Conservation (phyloP, 495 filamentous ascomycete species). For the Aspergillus sclerotiicarbonarius region DNA sequence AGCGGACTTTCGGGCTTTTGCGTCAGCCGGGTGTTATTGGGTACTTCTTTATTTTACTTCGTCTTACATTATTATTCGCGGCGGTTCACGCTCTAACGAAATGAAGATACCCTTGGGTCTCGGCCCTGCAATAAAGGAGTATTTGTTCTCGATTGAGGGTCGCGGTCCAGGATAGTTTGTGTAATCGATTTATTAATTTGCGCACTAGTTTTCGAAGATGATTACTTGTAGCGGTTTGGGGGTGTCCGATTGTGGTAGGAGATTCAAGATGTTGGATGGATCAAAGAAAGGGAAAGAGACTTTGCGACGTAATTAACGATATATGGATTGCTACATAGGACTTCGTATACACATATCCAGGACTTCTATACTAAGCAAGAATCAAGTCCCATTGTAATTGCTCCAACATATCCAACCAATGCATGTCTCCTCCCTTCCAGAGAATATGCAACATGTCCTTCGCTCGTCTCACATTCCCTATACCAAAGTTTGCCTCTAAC, state of each 20-base stretch:
- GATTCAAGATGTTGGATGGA: too few species aligned
- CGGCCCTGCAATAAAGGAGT: not conserved
- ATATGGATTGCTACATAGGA: too few species aligned
- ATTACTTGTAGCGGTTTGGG: too few species aligned
- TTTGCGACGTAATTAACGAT: too few species aligned
- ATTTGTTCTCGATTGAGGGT: not conserved
- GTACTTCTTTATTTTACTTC: not conserved
- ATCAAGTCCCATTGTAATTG: constrained; percentile 43
- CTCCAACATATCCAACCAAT: constrained; percentile 45
- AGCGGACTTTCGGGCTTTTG: not conserved
- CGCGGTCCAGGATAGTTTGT: too few species aligned
- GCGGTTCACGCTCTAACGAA: not conserved
- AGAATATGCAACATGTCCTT: constrained; percentile 38
- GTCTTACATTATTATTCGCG: not conserved
- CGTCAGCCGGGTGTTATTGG: not conserved
- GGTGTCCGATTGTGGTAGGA: too few species aligned
- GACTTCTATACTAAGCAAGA: constrained; percentile 24
- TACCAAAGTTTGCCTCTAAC: constrained; percentile 41
- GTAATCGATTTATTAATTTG: too few species aligned
- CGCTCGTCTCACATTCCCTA: constrained; percentile 41
- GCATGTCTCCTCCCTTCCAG: constrained; percentile 29
- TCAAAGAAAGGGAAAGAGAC: too few species aligned
- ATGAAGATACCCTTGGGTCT: constrained; percentile 6
- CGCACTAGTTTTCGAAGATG: too few species aligned
- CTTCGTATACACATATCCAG: not conserved